Percentiles rank a stretch among this genome's conserved stretches.
Evolutionary conservation across 768 basidiomycete genomes (phyloP).

Genomic region (Podaxis sp.): DNA sequence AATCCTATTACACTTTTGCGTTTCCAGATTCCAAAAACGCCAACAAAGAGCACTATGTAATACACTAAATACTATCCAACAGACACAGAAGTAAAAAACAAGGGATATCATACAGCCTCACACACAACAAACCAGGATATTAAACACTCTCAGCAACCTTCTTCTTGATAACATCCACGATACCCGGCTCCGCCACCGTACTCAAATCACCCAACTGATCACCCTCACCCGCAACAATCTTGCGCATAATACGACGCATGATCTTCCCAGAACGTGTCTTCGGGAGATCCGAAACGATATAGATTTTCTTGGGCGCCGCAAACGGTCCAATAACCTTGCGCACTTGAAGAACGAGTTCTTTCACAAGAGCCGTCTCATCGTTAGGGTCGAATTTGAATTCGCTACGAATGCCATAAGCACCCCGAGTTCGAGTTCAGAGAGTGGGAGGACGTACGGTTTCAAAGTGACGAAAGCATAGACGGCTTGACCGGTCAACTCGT

Average conservation of each 20-base stretch:
- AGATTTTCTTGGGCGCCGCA: slow-evolving; percentile 93
- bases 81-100: background rate
- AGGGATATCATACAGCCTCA: background rate
- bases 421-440: background rate
- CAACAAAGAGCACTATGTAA: background rate
- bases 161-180: slow-evolving; percentile 83
- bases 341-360: slow-evolving; percentile 93
- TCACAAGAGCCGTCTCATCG: slow-evolving; percentile 69
- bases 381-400: slow-evolving; percentile 78
- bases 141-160: slow-evolving; percentile 57
- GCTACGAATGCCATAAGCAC: slow-evolving; percentile 31
- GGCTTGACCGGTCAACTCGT: slow-evolving; percentile 90
- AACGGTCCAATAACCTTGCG: slow-evolving; percentile 98
- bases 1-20: background rate
- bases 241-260: slow-evolving; percentile 95
- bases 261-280: slow-evolving; percentile 98
- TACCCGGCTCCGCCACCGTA: slow-evolving; percentile 84
- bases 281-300: slow-evolving; percentile 80
- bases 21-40: background rate
- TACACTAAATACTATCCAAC: background rate
- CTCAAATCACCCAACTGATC: slow-evolving; percentile 96
- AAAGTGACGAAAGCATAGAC: slow-evolving; percentile 94
- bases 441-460: slow-evolving; percentile 68
- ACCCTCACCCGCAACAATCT: slow-evolving; percentile 91
- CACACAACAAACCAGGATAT: background rate